A percentile compares a stretch with the other conserved stretches of the same genome.
Evolutionary conservation across 75 land plant species (phyloP).

Genomic region (Cunninghamia lanceolata): DNA sequence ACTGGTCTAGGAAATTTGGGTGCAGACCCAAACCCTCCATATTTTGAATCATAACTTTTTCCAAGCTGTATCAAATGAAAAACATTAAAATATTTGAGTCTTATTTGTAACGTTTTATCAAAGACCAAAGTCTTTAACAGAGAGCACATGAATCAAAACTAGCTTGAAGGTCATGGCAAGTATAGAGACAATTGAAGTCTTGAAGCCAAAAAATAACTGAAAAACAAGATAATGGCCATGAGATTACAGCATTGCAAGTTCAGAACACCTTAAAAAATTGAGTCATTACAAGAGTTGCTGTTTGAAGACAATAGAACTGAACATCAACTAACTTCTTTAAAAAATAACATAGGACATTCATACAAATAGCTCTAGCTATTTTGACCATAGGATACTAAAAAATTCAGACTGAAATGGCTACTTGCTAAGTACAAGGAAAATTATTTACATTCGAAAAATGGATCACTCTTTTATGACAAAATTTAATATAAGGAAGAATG

Average conservation of each 20-base stretch:
- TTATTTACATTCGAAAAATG: neutral
- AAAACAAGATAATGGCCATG: neutral
- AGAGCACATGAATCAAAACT: neutral
- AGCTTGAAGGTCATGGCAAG: neutral
- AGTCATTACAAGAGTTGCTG: neutral
- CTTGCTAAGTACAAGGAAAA: neutral
- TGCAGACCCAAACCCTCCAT: conserved; percentile 93
- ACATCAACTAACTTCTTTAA: neutral
- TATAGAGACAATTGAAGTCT: neutral
- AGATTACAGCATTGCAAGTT: neutral
- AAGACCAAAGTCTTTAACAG: neutral
- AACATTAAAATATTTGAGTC: neutral
- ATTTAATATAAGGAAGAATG: neutral
- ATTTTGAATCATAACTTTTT: conserved; percentile 58
- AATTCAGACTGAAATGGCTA: neutral
- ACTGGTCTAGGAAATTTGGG: conserved; percentile 99
- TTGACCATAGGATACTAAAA: neutral
- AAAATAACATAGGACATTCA: neutral
- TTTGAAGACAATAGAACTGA: neutral
- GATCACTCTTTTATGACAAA: neutral
- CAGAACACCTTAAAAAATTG: neutral
- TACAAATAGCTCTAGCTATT: neutral
- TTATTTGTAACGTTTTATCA: neutral
- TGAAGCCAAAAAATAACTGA: neutral
- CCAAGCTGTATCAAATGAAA: conserved; percentile 48